Conservation (phyloP, 306 rosid genomes). For the Cucurbita moschata region DNA sequence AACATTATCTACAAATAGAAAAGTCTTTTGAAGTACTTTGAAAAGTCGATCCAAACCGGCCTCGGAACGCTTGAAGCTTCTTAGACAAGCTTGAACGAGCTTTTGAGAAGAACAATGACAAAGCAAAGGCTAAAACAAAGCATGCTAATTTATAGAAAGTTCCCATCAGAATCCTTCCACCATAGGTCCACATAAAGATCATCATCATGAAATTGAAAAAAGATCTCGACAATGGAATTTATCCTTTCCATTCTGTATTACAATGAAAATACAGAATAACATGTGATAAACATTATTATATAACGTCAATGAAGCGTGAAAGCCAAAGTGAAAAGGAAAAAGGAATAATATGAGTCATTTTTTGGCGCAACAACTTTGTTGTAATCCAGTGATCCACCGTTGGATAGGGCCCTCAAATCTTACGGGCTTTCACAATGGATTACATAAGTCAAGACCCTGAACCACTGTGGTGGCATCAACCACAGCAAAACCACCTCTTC, state of each 20-base stretch:
- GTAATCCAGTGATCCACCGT: not conserved
- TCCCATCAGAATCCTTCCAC: not conserved
- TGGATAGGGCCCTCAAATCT: not conserved
- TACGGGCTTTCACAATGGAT: not conserved
- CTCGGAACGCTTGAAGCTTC: no score
- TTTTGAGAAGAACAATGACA: no score
- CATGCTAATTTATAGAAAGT: not conserved
- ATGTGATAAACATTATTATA: not conserved
- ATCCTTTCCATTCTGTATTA: conserved; percentile 7
- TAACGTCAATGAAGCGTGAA: not conserved
- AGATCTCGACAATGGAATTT: not conserved
- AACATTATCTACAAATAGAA: no score
- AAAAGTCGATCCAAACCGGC: no score
- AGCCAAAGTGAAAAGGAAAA: not conserved
- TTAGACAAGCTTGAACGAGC: no score
- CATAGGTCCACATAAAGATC: not conserved
- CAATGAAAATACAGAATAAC: not conserved
- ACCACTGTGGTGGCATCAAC: conserved; percentile 15
- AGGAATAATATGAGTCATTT: not conserved
- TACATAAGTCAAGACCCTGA: not conserved
- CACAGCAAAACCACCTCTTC: conserved; percentile 82
- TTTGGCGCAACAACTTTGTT: not conserved
- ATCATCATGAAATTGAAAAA: not conserved
- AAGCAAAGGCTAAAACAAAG: not conserved
- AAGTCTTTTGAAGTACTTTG: no score